Conservation (phyloP, 768 basidiomycete species). For the Tricholoma sp. region DNA sequence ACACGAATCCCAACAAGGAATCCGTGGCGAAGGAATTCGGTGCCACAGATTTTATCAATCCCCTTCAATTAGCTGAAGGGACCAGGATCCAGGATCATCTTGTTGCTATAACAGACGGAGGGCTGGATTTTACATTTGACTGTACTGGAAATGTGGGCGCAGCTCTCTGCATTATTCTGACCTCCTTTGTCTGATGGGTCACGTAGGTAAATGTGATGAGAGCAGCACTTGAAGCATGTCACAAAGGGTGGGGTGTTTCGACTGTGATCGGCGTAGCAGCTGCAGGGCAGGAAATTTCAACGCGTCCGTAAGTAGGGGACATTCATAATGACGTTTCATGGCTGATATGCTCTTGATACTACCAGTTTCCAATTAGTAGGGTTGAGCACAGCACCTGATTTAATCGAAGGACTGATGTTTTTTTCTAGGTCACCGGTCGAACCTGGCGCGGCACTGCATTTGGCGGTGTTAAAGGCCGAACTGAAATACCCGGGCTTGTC, state of each 20-base stretch:
- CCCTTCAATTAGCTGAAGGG: constrained; percentile 64
- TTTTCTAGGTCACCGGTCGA: constrained; percentile 73
- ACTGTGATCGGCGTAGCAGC: constrained; percentile 97
- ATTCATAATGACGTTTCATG: constrained; percentile 3
- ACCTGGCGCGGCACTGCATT: constrained; percentile 95
- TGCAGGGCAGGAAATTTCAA: constrained; percentile 92
- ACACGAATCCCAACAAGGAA: constrained; percentile 84
- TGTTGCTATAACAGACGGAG: constrained; percentile 92
- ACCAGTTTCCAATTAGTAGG: constrained; percentile 51
- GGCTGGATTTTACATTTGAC: constrained; percentile 96
- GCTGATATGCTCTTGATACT: background rate
- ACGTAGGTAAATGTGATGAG: constrained; percentile 86
- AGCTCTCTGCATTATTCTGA: constrained; percentile 4
- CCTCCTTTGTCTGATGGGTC: background rate
- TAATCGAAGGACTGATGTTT: background rate
- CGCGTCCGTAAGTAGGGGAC: constrained; percentile 61
- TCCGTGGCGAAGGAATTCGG: constrained; percentile 90
- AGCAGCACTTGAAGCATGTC: constrained; percentile 94
- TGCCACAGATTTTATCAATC: constrained; percentile 93
- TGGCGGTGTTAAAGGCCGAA: constrained; percentile 96
- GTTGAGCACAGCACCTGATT: background rate
- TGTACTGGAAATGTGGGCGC: constrained; percentile 82
- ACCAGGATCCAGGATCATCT: constrained; percentile 87
- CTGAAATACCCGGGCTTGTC: constrained; percentile 91
- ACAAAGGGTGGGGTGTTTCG: constrained; percentile 98